phyloP scores from a whole-genome alignment of 2,329 filamentous ascomycete genomes.

The Aspergillus ustus region DNA sequence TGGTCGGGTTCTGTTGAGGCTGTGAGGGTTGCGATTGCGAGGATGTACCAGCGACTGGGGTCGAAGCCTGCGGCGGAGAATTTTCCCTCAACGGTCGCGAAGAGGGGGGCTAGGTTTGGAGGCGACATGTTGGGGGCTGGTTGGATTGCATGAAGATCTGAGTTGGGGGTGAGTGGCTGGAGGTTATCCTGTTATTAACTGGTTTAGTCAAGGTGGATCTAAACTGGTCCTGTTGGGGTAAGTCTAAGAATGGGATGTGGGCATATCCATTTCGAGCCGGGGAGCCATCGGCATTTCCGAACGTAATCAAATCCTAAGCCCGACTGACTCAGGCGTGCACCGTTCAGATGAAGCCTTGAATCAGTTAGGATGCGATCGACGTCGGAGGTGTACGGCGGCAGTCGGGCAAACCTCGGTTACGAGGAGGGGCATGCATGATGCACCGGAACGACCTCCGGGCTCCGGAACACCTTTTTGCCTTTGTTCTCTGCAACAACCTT shows the following conservation, averaged over 20 bases:
- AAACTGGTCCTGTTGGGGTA: not conserved
- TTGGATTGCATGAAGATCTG: not conserved
- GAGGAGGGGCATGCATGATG: not conserved
- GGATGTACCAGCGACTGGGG: not conserved
- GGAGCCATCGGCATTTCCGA: not conserved
- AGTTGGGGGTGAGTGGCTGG: too few relatives aligned
- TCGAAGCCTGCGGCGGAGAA: not conserved
- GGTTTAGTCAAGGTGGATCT: not conserved
- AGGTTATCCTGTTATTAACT: not conserved
- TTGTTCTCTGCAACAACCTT: not conserved
- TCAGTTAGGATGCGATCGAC: not conserved
- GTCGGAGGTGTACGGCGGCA: not conserved
- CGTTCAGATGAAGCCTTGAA: not conserved
- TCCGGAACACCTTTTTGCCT: not conserved
- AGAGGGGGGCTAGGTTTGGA: not conserved
- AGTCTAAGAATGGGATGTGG: too few relatives aligned
- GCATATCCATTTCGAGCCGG: not conserved
- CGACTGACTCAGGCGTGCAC: too few relatives aligned
- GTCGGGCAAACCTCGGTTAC: not conserved
- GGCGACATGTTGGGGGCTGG: not conserved
- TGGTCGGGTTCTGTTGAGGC: not conserved
- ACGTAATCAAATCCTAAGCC: too few relatives aligned
- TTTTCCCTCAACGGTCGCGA: not conserved
- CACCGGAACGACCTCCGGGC: not conserved
- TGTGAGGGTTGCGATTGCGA: constrained; percentile 2